A percentile compares a stretch with the other conserved stretches of the same genome.
Evolutionary conservation across 306 rosid species (phyloP).

Genomic region (Heteromeles arbutifolia): DNA sequence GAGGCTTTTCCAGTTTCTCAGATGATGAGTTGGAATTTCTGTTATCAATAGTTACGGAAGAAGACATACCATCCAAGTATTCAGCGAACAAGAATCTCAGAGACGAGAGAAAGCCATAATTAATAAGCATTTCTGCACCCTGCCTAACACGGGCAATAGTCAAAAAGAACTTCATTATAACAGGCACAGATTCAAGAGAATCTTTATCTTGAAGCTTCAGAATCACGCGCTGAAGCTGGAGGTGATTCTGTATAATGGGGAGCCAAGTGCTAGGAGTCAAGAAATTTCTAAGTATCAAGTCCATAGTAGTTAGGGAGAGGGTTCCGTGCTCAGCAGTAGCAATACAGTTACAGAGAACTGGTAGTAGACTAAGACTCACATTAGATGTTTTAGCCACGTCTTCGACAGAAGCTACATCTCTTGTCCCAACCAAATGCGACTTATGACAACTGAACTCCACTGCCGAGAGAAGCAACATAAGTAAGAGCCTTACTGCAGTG

Average conservation of each 20-base stretch:
- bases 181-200: conserved; percentile 37
- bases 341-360: conserved; percentile 68
- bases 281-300: conserved; percentile 61
- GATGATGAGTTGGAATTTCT: conserved; percentile 28
- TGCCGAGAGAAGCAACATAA: conserved; percentile 63
- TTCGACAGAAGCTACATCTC: conserved; percentile 33
- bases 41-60: conserved; percentile 26
- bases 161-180: conserved; percentile 71
- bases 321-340: conserved; percentile 52
- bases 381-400: conserved; percentile 60
- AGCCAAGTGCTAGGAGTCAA: conserved; percentile 75
- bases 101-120: conserved; percentile 64
- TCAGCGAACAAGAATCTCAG: conserved; percentile 58
- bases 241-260: conserved; percentile 66
- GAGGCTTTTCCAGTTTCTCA: conserved; percentile 48
- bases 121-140: conserved; percentile 85
- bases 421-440: conserved; percentile 31
- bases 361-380: conserved; percentile 61
- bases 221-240: conserved; percentile 58
- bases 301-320: conserved; percentile 62
- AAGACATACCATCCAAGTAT: conserved; percentile 33
- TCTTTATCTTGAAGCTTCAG: conserved; percentile 68
- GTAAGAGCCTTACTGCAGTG: conserved; percentile 44
- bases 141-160: conserved; percentile 76
- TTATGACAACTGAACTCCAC: conserved; percentile 44